phyloP scores from a whole-genome alignment of 371 early-diverging fungal species.

The Nematocida sp. region DNA sequence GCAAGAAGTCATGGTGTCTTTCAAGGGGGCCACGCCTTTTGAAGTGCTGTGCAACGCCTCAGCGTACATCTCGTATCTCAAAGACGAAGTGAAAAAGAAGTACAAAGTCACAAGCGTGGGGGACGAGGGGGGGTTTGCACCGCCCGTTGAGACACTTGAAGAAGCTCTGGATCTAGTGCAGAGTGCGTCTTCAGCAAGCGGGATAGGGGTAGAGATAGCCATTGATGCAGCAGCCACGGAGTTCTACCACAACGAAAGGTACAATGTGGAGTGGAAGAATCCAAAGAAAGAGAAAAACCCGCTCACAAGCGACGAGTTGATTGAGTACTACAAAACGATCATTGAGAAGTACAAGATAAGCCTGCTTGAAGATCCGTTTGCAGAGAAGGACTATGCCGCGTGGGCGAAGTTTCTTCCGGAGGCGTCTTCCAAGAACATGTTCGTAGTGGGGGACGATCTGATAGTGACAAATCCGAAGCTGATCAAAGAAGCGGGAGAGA shows the following conservation, averaged over 20 bases:
- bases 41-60: slow-evolving; percentile 62
- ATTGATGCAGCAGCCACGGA: slow-evolving; percentile 92
- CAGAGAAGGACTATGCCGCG: slow-evolving; percentile 90
- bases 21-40: slow-evolving; percentile 25
- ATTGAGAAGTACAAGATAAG: slow-evolving; percentile 73
- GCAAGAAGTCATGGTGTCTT: slow-evolving; percentile 96
- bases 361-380: slow-evolving; percentile 96
- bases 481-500: slow-evolving; percentile 76
- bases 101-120: slow-evolving; percentile 95
- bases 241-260: slow-evolving; percentile 43
- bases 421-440: slow-evolving; percentile 67
- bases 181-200: slow-evolving; percentile 79
- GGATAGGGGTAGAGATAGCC: slow-evolving; percentile 75
- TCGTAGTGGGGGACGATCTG: slow-evolving; percentile 95
- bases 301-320: slow-evolving; percentile 70
- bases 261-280: slow-evolving; percentile 27
- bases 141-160: slow-evolving; percentile 80
- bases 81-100: slow-evolving; percentile 84
- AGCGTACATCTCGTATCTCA: slow-evolving; percentile 85
- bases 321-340: slow-evolving; percentile 74
- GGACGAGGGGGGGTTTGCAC: slow-evolving; percentile 99
- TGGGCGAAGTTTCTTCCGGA: slow-evolving; percentile 72
- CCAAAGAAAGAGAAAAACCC: slow-evolving; percentile 8
- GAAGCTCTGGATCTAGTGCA: slow-evolving; percentile 86
- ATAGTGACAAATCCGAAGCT: slow-evolving; percentile 91